These are phyloP conservation scores for Hypoxylon sp. DNA, from an alignment of 2,329 filamentous ascomycete genomes.

Conservation along the genomic window DNA sequence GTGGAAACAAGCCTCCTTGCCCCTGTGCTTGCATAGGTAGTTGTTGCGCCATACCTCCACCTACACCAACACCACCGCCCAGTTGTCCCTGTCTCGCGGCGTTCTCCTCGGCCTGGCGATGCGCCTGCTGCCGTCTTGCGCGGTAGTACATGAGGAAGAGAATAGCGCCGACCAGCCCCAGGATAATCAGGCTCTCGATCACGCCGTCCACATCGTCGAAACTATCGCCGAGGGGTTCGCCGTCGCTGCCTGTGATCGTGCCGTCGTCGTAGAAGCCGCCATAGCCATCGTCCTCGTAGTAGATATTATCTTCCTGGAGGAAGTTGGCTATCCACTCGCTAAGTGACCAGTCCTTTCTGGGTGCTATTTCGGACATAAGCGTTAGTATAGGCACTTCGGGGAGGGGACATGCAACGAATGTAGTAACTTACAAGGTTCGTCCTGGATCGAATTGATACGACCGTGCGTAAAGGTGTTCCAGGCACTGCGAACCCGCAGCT, in stretches of 20 bases:
- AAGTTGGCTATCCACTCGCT: conserved; percentile 91
- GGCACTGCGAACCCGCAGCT: conserved; percentile 86
- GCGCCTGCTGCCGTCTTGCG: conserved; percentile 75
- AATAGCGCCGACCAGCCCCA: conserved; percentile 81
- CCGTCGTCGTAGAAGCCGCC: conserved; percentile 70
- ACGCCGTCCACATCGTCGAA: conserved; percentile 82
- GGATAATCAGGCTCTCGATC: conserved; percentile 86
- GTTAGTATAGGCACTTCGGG: conserved; percentile 49
- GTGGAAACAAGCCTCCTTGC: conserved; percentile 59
- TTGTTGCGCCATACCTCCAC: conserved; percentile 45
- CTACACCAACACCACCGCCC: conserved; percentile 28
- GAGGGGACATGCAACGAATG: background rate
- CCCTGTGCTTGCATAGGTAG: conserved; percentile 11
- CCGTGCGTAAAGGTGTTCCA: conserved; percentile 96
- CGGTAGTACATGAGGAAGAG: conserved; percentile 86
- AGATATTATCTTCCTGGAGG: conserved; percentile 76
- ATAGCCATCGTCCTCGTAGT: conserved; percentile 74
- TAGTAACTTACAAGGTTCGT: conserved; percentile 82
- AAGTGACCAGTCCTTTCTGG: conserved; percentile 81
- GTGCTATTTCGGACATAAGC: conserved; percentile 62
- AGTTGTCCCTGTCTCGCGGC: conserved; percentile 45
- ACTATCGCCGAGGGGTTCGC: conserved; percentile 67
- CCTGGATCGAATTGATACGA: conserved; percentile 91
- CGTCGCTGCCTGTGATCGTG: conserved; percentile 69
- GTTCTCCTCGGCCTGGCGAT: conserved; percentile 56